These are phyloP conservation scores for Amniculicola lignicola DNA, from an alignment of 495 filamentous ascomycete species.

Conservation along the genomic window DNA sequence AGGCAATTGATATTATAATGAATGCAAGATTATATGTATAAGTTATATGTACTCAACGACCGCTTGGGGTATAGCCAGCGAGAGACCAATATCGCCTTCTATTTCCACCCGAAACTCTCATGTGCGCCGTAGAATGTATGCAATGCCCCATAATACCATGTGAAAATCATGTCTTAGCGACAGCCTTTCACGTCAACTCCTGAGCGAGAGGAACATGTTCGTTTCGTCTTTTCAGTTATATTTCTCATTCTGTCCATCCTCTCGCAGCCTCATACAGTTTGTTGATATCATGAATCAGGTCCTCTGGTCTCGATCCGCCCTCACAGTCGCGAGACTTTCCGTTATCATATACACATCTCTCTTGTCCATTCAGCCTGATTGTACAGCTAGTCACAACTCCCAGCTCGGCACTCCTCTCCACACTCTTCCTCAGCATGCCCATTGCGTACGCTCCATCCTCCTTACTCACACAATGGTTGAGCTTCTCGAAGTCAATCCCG, in stretches of 20 bases:
- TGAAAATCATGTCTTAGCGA: no score
- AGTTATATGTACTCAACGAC: no score
- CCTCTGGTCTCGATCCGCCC: slow-evolving; percentile 62
- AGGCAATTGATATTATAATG: no score
- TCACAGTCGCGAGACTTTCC: slow-evolving; percentile 79
- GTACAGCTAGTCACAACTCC: slow-evolving; percentile 85
- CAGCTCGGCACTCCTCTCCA: slow-evolving; percentile 62
- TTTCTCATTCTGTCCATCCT: slow-evolving; percentile 16
- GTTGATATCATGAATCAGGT: slow-evolving; percentile 72
- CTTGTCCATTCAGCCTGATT: slow-evolving; percentile 65
- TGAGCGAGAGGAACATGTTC: no score
- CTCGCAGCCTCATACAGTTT: slow-evolving; percentile 39
- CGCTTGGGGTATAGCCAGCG: no score
- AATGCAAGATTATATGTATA: no score
- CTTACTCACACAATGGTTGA: slow-evolving; percentile 77
- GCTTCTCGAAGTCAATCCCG: slow-evolving; percentile 73
- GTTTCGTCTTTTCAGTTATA: no score
- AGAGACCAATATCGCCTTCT: no score
- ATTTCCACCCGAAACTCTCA: no score
- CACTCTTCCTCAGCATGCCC: slow-evolving; percentile 70
- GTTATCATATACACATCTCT: slow-evolving; percentile 80
- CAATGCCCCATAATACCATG: no score
- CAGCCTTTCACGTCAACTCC: no score
- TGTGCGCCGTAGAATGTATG: no score
- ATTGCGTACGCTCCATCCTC: slow-evolving; percentile 60